Conservation (phyloP, 768 basidiomycete genomes). For the Auriscalpium orientale region DNA sequence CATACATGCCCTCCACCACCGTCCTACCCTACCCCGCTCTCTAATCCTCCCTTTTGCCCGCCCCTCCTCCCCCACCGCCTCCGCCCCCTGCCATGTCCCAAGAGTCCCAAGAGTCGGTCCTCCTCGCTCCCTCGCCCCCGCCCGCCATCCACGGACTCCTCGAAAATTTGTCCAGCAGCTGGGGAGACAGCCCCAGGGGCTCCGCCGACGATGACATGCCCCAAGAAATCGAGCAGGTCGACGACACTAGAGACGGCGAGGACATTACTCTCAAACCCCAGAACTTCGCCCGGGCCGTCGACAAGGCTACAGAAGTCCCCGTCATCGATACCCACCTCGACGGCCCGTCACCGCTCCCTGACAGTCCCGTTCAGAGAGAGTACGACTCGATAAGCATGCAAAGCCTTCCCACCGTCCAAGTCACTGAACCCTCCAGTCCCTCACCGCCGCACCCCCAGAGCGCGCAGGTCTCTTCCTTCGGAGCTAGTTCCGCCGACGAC, state of each 20-base stretch:
- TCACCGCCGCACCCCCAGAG: slow-evolving; percentile 25
- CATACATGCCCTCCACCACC: background rate
- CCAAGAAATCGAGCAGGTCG: slow-evolving; percentile 5
- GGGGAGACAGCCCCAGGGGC: slow-evolving; percentile 2
- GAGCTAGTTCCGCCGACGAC: slow-evolving; percentile 2
- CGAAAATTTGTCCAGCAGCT: slow-evolving; percentile 35
- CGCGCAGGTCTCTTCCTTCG: slow-evolving; percentile 13
- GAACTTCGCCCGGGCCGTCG: slow-evolving; percentile 6
- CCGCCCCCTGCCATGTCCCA: slow-evolving; percentile 8
- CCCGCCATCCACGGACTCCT: background rate
- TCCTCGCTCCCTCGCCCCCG: slow-evolving; percentile 4
- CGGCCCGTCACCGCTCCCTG: slow-evolving; percentile 32
- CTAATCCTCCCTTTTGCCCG: background rate
- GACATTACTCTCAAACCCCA: slow-evolving; percentile 14
- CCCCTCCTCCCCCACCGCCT: background rate
- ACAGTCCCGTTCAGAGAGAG: slow-evolving; percentile 26
- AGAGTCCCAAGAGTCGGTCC: slow-evolving; percentile 10
- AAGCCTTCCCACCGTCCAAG: slow-evolving; percentile 50
- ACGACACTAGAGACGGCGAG: slow-evolving; percentile 13
- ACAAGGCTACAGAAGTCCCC: slow-evolving; percentile 15
- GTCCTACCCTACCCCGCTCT: background rate
- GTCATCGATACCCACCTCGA: slow-evolving; percentile 20
- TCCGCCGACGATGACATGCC: slow-evolving; percentile 2
- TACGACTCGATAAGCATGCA: slow-evolving; percentile 50
- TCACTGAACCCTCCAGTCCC: slow-evolving; percentile 34